Conservation (phyloP, 164 flowering plant genomes). For the Protea cynaroides region DNA sequence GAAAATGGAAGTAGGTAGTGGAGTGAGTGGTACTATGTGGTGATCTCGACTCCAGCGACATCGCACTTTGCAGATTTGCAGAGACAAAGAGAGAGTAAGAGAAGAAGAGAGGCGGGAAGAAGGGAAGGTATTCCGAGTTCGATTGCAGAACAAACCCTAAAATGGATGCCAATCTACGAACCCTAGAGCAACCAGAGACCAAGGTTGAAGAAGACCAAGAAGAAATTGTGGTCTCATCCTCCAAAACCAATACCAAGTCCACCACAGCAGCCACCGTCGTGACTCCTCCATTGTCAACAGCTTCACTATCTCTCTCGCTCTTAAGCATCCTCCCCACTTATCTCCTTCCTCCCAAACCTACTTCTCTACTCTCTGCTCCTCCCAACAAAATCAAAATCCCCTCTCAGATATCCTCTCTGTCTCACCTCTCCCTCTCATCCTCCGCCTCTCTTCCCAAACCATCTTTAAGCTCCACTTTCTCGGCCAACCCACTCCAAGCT, state of each 20-base stretch:
- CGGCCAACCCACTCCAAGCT: constrained; percentile 55
- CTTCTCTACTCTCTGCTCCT: constrained; percentile 22
- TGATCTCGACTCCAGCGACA: too few relatives aligned
- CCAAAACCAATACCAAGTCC: not conserved
- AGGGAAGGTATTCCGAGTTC: not conserved
- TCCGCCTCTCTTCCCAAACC: constrained; percentile 29
- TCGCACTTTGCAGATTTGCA: not conserved
- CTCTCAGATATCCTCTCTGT: constrained; percentile 48
- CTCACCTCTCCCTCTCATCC: constrained; percentile 40
- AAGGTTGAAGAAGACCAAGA: constrained; percentile 26
- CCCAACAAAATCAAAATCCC: constrained; percentile 56
- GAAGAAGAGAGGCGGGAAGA: not conserved
- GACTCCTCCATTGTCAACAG: constrained; percentile 21
- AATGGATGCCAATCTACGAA: constrained; percentile 39
- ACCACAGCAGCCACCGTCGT: not conserved
- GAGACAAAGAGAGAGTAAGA: not conserved
- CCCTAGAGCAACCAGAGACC: constrained; percentile 27
- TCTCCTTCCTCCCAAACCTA: constrained; percentile 36
- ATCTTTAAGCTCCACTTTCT: constrained; percentile 43
- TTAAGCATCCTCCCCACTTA: constrained; percentile 39
- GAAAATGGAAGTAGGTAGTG: not conserved
- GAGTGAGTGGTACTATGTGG: not conserved
- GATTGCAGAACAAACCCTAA: not conserved
- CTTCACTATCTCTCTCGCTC: constrained; percentile 62
- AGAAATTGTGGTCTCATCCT: constrained; percentile 18